These are phyloP conservation scores for Globisporangium lucens DNA, from an alignment of 352 stramenopile species.

Conservation along the genomic window DNA sequence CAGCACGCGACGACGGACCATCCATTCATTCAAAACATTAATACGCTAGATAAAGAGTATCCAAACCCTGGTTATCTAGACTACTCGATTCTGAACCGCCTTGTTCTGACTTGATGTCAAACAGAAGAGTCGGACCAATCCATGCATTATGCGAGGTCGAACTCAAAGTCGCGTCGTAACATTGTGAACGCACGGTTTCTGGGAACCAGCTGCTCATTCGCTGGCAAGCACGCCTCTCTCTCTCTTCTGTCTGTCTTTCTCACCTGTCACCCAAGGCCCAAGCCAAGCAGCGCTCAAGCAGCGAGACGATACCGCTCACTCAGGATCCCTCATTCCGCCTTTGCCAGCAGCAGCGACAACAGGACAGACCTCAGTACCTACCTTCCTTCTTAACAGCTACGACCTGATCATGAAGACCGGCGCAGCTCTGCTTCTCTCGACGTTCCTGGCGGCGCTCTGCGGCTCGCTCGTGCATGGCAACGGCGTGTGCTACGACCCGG, in stretches of 20 bases:
- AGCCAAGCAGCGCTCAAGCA: not conserved
- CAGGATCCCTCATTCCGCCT: not conserved
- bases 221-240: not conserved
- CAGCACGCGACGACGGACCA: not conserved
- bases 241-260: not conserved
- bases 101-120: not conserved
- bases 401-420: conserved; percentile 17
- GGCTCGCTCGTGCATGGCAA: conserved; percentile 40
- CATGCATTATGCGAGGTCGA: conserved; percentile 1
- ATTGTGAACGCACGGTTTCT: conserved; percentile 2
- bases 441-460: conserved; percentile 29
- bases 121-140: conserved; percentile 1
- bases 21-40: not conserved
- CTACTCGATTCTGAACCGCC: not conserved
- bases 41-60: not conserved
- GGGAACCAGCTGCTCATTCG: conserved; percentile 1
- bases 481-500: conserved; percentile 71
- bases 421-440: conserved; percentile 14
- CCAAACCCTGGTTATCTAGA: not conserved
- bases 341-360: not conserved
- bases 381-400: not conserved
- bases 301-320: not conserved
- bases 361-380: not conserved
- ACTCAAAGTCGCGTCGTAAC: not conserved
- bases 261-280: not conserved